Evolutionary conservation across 352 stramenopile genomes (phyloP), one percentile per base, ranked within the genome.

Genomic region (Aphanomyces cochlioides): DNA sequence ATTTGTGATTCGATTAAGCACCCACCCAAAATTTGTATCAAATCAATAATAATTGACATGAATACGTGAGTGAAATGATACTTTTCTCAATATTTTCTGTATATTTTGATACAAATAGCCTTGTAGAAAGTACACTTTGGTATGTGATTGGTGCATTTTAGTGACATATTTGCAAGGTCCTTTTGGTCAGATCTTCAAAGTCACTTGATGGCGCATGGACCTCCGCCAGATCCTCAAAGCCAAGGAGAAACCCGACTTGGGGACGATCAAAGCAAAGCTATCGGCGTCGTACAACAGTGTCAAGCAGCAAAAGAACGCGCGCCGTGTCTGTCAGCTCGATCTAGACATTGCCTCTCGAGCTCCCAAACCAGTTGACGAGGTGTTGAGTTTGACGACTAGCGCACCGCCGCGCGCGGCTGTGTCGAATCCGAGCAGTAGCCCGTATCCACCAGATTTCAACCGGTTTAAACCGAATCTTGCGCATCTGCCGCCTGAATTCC

Each of bases 251-350:
- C 54, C 54, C 15, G 54, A 61, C 54, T 15, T 61, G 7, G 54
- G 34, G 15, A 37, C 54, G 10, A 37, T 61, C 7, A 61, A 61
- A 37, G 54, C 54, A 28, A 61, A 61, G 54, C 19, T 61, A 12
- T 61, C 54, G 13, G 54, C 54, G 54, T 61, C 54, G 6, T 61
- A 61, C 54, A 40, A 28, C 5, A 61, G 19, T n/a, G 54, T 37
- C 7, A 61, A 61, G 54, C 54, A 61, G 54, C 13, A 61, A 37
- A 61, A 39, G 54, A 37, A 61, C 1, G 54, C 54, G 1, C 54
- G 54, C 28, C 54, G 43, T 4, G 36, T 61, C n/a, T 61, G 54
- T 37, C 54, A 61, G n/a, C 54, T 61, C 15, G 54, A 61, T n/a
- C 12, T n/a, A 13, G 54, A 17, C 17, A 37, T n/a, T 3, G 54